These are phyloP conservation scores for Amanita pallidorosea DNA, from an alignment of 768 basidiomycete genomes.

Conservation along the genomic window DNA sequence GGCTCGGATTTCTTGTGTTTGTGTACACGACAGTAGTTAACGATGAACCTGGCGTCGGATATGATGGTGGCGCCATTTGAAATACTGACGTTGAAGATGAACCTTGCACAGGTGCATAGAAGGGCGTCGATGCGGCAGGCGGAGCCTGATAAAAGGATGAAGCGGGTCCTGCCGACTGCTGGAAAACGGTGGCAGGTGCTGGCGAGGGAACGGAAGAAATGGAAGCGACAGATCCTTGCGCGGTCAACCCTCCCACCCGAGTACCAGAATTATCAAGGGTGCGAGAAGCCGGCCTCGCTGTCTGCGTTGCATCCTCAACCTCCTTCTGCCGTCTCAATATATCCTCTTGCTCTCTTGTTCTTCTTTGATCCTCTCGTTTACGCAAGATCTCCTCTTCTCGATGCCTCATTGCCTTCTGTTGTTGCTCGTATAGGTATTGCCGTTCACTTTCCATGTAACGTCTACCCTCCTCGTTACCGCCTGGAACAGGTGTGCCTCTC, in stretches of 20 bases:
- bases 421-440: constrained; percentile 14
- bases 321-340: constrained; percentile 51
- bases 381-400: constrained; percentile 37
- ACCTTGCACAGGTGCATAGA: constrained; percentile 9
- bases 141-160: constrained; percentile 8
- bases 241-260: neutral
- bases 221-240: constrained; percentile 3
- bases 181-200: neutral
- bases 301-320: constrained; percentile 38
- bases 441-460: constrained; percentile 4
- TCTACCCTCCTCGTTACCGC: neutral
- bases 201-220: constrained; percentile 5
- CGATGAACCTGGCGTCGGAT: constrained; percentile 5
- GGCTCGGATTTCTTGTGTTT: neutral
- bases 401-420: constrained; percentile 32
- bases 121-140: neutral
- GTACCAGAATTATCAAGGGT: constrained; percentile 13
- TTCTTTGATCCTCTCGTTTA: constrained; percentile 22
- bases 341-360: constrained; percentile 43
- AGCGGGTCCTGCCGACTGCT: neutral
- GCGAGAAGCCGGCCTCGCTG: constrained; percentile 25
- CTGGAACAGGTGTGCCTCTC: neutral
- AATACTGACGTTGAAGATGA: constrained; percentile 4
- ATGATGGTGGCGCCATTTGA: neutral
- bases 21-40: constrained; percentile 4